A percentile compares a stretch with the other conserved stretches of the same genome.
These are phyloP conservation scores for Brettanomyces anomalus DNA, from an alignment of 805 yeast species.

Conservation along the genomic window DNA sequence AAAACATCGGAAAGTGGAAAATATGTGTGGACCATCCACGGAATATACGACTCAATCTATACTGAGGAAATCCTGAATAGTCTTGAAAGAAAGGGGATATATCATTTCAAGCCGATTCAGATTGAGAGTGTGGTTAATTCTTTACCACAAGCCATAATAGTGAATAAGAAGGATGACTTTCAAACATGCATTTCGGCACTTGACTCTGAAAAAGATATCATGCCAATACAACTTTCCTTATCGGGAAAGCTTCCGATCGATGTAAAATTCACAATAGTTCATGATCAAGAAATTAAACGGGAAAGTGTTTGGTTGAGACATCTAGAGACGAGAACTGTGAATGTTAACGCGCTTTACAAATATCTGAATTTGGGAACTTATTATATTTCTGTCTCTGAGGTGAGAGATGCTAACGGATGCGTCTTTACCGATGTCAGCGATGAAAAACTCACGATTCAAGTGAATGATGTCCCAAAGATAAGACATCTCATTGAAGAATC, in stretches of 20 bases:
- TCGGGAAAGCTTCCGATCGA: conserved; percentile 56
- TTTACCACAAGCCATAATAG: conserved; percentile 45
- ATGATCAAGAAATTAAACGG: conserved; percentile 48
- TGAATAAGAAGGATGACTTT: conserved; percentile 8
- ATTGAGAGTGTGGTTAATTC: conserved; percentile 47
- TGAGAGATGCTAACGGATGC: conserved; percentile 70
- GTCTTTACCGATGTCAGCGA: conserved; percentile 31
- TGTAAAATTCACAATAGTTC: conserved; percentile 47
- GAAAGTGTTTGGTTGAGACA: conserved; percentile 37
- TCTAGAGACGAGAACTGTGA: conserved; percentile 29
- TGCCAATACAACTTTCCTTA: conserved; percentile 47
- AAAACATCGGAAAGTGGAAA: conserved; percentile 43
- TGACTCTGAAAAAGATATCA: conserved; percentile 21
- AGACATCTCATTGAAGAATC: conserved; percentile 29
- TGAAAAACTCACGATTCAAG: conserved; percentile 34
- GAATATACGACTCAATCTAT: conserved; percentile 60
- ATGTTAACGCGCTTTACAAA: conserved; percentile 36
- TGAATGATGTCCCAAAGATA: conserved; percentile 73
- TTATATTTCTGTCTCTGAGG: conserved; percentile 43
- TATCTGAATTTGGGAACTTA: conserved; percentile 65
- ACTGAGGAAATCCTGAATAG: conserved; percentile 28
- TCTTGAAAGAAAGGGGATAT: conserved; percentile 14
- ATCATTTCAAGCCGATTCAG: conserved; percentile 24
- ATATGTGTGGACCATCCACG: conserved; percentile 51
- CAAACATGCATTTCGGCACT: conserved; percentile 24